Conservation (phyloP, 108 stramenopile species). For the Skeletonema grethae region DNA sequence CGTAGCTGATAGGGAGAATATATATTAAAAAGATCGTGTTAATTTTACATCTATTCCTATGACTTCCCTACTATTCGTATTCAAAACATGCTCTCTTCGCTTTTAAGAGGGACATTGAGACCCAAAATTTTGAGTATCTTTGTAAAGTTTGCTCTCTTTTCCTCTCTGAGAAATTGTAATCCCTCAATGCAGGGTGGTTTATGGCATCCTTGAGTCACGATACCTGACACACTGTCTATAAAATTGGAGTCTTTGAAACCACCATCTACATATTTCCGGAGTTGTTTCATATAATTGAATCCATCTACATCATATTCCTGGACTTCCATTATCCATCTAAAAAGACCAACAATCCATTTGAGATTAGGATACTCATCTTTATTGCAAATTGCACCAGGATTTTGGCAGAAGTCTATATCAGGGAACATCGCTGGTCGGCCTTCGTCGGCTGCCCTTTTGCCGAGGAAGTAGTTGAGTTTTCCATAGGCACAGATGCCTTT, state of each 20-base stretch:
- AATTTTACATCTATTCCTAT: neutral
- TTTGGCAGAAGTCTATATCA: slow-evolving; percentile 44
- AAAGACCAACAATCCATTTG: slow-evolving; percentile 51
- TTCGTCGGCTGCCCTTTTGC: slow-evolving; percentile 38
- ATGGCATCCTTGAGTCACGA: slow-evolving; percentile 40
- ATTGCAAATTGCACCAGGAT: slow-evolving; percentile 35
- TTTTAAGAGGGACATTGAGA: slow-evolving; percentile 1
- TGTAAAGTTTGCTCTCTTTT: slow-evolving; percentile 27
- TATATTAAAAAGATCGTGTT: neutral
- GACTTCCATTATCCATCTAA: slow-evolving; percentile 47
- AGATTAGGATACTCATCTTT: slow-evolving; percentile 17
- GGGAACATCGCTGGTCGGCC: slow-evolving; percentile 40
- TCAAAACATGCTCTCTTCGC: neutral
- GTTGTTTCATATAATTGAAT: slow-evolving; percentile 27
- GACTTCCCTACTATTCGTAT: too few species aligned
- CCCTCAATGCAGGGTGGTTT: slow-evolving; percentile 35
- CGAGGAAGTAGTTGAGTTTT: slow-evolving; percentile 51
- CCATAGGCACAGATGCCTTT: slow-evolving; percentile 49
- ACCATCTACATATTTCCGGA: slow-evolving; percentile 41
- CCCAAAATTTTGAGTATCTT: slow-evolving; percentile 41
- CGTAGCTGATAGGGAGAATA: neutral
- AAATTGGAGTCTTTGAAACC: slow-evolving; percentile 39
- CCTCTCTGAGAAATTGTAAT: slow-evolving; percentile 26
- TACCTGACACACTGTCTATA: slow-evolving; percentile 33
- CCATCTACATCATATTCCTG: slow-evolving; percentile 42